Conservation (phyloP, 148 eudicot species). For the Rhododendron molle region DNA sequence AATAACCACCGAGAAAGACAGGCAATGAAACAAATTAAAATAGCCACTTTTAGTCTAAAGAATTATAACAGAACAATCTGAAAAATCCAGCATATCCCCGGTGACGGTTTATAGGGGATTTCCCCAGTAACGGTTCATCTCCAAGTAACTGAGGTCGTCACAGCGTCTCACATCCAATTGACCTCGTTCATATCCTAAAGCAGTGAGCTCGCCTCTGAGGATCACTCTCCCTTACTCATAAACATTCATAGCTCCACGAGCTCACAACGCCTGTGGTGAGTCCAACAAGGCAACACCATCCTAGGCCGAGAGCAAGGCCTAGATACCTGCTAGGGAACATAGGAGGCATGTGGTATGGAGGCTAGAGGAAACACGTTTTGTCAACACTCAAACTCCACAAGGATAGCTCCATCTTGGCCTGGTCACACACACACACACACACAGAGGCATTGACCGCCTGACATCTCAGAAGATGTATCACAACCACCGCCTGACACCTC, state of each 20-base stretch:
- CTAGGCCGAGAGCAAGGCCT: background rate
- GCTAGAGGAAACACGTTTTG: background rate
- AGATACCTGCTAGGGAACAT: background rate
- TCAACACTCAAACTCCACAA: background rate
- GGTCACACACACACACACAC: too few relatives aligned
- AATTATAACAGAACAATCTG: background rate
- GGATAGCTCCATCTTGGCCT: background rate
- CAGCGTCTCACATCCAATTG: background rate
- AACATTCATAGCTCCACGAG: background rate
- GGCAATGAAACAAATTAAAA: background rate
- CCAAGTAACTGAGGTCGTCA: background rate
- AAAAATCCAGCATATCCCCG: background rate
- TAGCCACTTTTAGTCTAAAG: background rate
- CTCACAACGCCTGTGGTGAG: background rate
- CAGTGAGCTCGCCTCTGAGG: background rate
- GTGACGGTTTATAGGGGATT: background rate
- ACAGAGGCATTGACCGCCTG: too few relatives aligned
- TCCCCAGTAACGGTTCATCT: background rate
- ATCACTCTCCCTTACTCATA: background rate
- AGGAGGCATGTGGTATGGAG: background rate
- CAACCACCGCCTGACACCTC: background rate
- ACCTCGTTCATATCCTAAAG: background rate
- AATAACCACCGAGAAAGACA: background rate
- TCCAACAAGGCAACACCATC: background rate
- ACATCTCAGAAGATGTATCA: too few relatives aligned